Percentiles rank a stretch among this genome's conserved stretches.
Conservation (phyloP, 129 eudicot species). For the Arctium lappa region DNA sequence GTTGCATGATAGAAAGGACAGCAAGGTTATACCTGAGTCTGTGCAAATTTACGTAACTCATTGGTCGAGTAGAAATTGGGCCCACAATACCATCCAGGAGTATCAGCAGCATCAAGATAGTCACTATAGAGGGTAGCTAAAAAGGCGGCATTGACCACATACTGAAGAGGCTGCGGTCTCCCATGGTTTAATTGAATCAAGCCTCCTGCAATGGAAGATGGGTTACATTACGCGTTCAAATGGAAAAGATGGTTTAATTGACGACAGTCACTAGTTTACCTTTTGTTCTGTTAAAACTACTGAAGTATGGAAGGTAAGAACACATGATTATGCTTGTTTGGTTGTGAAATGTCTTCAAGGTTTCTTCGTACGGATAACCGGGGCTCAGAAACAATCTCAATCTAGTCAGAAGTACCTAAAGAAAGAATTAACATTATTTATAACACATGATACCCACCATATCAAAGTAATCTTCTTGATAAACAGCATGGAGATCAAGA, state of each 20-base stretch:
- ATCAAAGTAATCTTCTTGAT: no score
- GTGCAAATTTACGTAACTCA: conserved; percentile 64
- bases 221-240: neutral
- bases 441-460: neutral
- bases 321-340: conserved; percentile 82
- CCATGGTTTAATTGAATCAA: conserved; percentile 78
- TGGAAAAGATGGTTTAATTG: no score
- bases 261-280: conserved; percentile 39
- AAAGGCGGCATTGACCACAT: conserved; percentile 77
- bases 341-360: conserved; percentile 75
- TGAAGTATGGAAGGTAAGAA: conserved; percentile 70
- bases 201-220: conserved; percentile 53
- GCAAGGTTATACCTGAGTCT: conserved; percentile 53
- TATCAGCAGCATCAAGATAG: conserved; percentile 79
- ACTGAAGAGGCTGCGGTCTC: conserved; percentile 87
- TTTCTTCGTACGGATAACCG: conserved; percentile 91
- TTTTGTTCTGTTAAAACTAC: conserved; percentile 72
- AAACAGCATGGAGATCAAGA: no score
- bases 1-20: neutral
- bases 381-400: conserved; percentile 88
- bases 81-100: conserved; percentile 89
- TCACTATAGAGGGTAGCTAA: conserved; percentile 70
- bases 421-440: neutral
- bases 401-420: conserved; percentile 84
- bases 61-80: conserved; percentile 68